Conservation (phyloP, 192 early-diverging fungal genomes). For the Backusella sp. region DNA sequence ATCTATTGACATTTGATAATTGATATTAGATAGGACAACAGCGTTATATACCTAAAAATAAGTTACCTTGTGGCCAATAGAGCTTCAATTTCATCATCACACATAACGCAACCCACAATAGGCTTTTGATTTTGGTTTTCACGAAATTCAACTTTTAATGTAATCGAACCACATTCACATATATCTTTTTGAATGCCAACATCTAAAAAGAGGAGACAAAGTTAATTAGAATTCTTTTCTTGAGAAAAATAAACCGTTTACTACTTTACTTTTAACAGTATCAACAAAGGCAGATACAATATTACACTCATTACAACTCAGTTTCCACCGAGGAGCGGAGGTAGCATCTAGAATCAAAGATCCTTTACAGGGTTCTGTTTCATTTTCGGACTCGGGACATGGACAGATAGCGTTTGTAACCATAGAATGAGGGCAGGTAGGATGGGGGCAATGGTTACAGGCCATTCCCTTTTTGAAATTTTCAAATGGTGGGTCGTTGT, state of each 20-base stretch:
- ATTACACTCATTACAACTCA: slow-evolving; percentile 53
- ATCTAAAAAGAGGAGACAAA: slow-evolving; percentile 11
- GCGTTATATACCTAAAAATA: neutral
- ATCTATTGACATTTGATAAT: slow-evolving; percentile 17
- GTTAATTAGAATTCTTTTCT: neutral
- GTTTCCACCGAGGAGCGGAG: slow-evolving; percentile 51
- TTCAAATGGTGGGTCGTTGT: slow-evolving; percentile 57
- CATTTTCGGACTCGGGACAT: slow-evolving; percentile 35
- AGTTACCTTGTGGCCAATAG: slow-evolving; percentile 43
- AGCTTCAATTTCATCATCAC: slow-evolving; percentile 47
- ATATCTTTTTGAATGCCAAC: slow-evolving; percentile 35
- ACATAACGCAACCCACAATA: slow-evolving; percentile 40
- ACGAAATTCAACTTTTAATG: slow-evolving; percentile 46
- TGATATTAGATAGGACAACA: neutral
- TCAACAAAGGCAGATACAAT: slow-evolving; percentile 46
- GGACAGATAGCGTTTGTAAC: slow-evolving; percentile 41
- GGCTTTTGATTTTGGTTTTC: slow-evolving; percentile 41
- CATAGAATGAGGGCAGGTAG: slow-evolving; percentile 49
- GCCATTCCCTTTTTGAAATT: slow-evolving; percentile 44
- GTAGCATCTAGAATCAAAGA: slow-evolving; percentile 49
- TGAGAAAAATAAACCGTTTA: too few species aligned
- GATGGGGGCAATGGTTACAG: slow-evolving; percentile 52
- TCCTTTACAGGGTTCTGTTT: slow-evolving; percentile 34
- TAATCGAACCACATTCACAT: slow-evolving; percentile 41
- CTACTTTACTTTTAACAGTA: slow-evolving; percentile 38